These are phyloP conservation scores for Phytophthora quininea DNA, from an alignment of 352 stramenopile genomes.

Conservation along the genomic window DNA sequence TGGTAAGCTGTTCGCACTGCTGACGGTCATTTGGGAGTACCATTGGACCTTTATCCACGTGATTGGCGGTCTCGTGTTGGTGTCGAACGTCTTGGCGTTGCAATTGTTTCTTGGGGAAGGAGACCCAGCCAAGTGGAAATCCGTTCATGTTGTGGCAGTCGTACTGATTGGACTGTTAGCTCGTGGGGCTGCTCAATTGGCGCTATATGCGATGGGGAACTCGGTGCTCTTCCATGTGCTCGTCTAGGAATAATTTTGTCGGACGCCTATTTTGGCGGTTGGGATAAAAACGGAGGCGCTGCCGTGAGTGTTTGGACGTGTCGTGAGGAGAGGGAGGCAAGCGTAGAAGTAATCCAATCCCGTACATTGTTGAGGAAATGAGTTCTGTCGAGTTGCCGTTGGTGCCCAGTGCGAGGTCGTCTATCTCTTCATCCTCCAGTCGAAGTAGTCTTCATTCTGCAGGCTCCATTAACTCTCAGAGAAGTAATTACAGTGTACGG, in stretches of 20 bases:
- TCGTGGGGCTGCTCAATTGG: conserved; percentile 53
- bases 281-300: conserved; percentile 18
- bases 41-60: conserved; percentile 87
- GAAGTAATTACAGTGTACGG: conserved; percentile 37
- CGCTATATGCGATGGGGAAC: conserved; percentile 73
- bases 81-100: conserved; percentile 75
- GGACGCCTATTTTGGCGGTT: conserved; percentile 24
- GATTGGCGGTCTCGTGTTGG: conserved; percentile 73
- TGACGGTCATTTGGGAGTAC: conserved; percentile 89
- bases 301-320: background rate
- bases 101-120: conserved; percentile 68
- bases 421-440: conserved; percentile 44
- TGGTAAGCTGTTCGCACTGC: conserved; percentile 82
- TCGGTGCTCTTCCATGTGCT: conserved; percentile 81
- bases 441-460: conserved; percentile 52
- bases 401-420: conserved; percentile 49
- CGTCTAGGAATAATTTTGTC: conserved; percentile 40
- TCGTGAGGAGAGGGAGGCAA: background rate
- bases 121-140: conserved; percentile 40
- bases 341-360: conserved; percentile 2
- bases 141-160: conserved; percentile 44
- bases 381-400: conserved; percentile 60
- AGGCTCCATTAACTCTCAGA: conserved; percentile 42
- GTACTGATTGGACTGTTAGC: conserved; percentile 45
- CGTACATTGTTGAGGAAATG: conserved; percentile 28